phyloP scores from a whole-genome alignment of 192 early-diverging fungal species.

The Backusella mclennaniae region DNA sequence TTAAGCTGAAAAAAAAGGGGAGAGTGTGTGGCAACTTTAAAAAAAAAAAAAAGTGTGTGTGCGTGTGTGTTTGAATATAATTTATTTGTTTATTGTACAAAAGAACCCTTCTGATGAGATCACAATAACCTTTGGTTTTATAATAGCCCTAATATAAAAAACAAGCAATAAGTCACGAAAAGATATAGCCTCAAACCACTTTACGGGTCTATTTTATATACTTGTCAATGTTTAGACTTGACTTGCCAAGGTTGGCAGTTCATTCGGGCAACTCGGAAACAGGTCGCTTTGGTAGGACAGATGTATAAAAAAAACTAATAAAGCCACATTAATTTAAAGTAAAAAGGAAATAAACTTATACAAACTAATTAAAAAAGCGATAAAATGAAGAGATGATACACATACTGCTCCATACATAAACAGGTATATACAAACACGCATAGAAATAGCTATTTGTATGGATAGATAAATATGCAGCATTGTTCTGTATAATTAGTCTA shows the following conservation, averaged over 20 bases:
- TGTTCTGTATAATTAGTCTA: not conserved
- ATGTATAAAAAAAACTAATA: not conserved
- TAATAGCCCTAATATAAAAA: not conserved
- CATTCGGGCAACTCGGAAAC: constrained; percentile 5
- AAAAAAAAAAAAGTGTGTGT: not conserved
- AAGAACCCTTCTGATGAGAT: constrained; percentile 19
- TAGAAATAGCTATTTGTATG: not conserved
- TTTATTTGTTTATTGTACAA: constrained; percentile 16
- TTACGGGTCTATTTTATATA: not conserved
- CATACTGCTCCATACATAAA: not conserved
- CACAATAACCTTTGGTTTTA: constrained; percentile 10
- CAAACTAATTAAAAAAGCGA: not conserved
- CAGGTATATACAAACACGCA: not conserved
- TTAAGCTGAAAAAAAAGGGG: not conserved
- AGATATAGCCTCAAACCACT: not conserved
- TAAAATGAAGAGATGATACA: not conserved
- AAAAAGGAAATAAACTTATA: not conserved
- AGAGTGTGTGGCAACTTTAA: not conserved
- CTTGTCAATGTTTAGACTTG: not conserved
- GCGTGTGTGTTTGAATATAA: constrained; percentile 10
- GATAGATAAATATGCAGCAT: not conserved
- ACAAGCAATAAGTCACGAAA: not conserved
- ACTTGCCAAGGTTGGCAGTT: not conserved
- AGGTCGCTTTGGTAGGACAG: not conserved
- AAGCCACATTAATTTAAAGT: constrained; percentile 9